phyloP scores from a whole-genome alignment of 2,329 filamentous ascomycete genomes.

The Coniochaeta hoffmannii region DNA sequence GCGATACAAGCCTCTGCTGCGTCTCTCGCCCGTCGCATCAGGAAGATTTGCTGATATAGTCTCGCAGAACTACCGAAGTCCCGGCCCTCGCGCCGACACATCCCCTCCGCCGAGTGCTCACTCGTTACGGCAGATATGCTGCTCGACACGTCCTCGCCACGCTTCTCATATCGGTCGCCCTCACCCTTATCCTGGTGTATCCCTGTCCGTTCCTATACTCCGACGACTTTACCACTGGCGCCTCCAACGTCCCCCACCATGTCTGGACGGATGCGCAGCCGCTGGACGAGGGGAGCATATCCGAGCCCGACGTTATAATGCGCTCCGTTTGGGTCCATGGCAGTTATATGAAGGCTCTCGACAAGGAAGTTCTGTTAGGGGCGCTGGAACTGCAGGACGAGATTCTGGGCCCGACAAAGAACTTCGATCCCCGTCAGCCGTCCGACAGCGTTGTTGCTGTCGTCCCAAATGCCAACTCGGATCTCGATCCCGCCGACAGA shows the following conservation, averaged over 20 bases:
- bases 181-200: conserved; percentile 64
- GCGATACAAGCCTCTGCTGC: conserved; percentile 5
- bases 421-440: conserved; percentile 43
- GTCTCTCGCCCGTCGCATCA: neutral
- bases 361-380: conserved; percentile 55
- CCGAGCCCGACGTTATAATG: conserved; percentile 66
- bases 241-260: conserved; percentile 67
- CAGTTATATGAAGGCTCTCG: conserved; percentile 69
- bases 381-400: conserved; percentile 65
- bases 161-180: conserved; percentile 65
- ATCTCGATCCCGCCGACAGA: conserved; percentile 37
- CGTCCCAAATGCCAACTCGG: conserved; percentile 19
- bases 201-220: conserved; percentile 70
- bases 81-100: conserved; percentile 57
- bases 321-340: conserved; percentile 77
- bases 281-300: conserved; percentile 41
- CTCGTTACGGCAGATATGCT: conserved; percentile 62
- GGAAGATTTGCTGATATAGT: conserved; percentile 8
- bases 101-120: conserved; percentile 56
- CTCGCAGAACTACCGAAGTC: conserved; percentile 62
- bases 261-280: conserved; percentile 72
- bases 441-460: conserved; percentile 19
- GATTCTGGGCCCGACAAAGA: conserved; percentile 53
- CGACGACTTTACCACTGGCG: conserved; percentile 62
- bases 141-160: conserved; percentile 67